Conservation (phyloP, 2,329 filamentous ascomycete species). For the Pseudogymnoascus verrucosus region DNA sequence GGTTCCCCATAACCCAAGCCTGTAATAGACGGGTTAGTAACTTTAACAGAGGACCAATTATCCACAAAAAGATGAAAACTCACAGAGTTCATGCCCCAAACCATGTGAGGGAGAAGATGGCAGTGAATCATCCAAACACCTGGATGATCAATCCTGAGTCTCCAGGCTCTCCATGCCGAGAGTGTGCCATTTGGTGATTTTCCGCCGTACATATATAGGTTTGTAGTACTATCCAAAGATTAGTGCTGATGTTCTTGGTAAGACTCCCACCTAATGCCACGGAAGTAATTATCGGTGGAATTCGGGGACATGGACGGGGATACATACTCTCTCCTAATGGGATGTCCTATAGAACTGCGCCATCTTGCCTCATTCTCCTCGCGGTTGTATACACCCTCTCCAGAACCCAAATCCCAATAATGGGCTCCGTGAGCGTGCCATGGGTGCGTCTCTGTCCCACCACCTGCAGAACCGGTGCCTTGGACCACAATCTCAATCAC, state of each 20-base stretch:
- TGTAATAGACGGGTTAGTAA: not conserved
- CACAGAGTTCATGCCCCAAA: constrained; percentile 16
- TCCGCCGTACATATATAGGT: constrained; percentile 37
- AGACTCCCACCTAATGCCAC: not conserved
- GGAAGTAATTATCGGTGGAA: not conserved
- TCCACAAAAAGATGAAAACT: constrained; percentile 17
- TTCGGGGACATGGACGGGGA: not conserved
- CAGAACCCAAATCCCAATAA: constrained; percentile 37
- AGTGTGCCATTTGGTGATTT: not conserved
- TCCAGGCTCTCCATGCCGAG: constrained; percentile 41
- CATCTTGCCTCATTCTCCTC: constrained; percentile 30
- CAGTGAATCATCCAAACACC: constrained; percentile 45
- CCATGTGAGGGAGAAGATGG: constrained; percentile 41
- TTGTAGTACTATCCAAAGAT: constrained; percentile 28
- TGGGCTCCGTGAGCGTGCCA: constrained; percentile 19
- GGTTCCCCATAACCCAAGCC: constrained; percentile 30
- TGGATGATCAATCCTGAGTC: constrained; percentile 37
- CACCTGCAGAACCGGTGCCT: constrained; percentile 30
- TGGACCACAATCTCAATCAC: constrained; percentile 39
- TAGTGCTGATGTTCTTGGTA: not conserved
- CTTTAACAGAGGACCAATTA: not conserved
- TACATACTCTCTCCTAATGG: constrained; percentile 9
- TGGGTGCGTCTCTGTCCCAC: constrained; percentile 34
- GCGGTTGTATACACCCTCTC: constrained; percentile 37
- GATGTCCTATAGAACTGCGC: not conserved